These are phyloP conservation scores for Ustilago esculenta DNA, from an alignment of 1,284 basidiomycete genomes.

Conservation along the genomic window DNA sequence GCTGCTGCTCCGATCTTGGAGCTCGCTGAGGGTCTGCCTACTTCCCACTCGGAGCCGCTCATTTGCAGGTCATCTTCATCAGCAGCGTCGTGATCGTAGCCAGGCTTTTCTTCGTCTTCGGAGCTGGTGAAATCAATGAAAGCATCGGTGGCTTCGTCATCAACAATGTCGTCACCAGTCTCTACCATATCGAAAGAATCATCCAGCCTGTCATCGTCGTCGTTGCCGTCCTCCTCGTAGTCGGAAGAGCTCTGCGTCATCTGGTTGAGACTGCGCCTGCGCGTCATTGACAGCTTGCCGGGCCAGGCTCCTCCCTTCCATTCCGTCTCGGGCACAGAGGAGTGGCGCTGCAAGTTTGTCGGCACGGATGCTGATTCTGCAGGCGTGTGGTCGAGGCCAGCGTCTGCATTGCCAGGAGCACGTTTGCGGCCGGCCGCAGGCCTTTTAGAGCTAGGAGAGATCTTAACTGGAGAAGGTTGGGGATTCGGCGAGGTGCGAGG, in stretches of 20 bases:
- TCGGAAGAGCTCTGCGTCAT: constrained; percentile 33
- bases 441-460: constrained; percentile 2
- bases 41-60: constrained; percentile 47
- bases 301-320: constrained; percentile 37
- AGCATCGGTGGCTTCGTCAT: constrained; percentile 17
- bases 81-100: constrained; percentile 23
- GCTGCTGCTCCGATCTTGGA: background rate
- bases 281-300: constrained; percentile 27
- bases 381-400: background rate
- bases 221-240: constrained; percentile 42
- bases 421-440: constrained; percentile 1
- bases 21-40: background rate
- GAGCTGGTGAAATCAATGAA: constrained; percentile 20
- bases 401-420: background rate
- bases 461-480: constrained; percentile 5
- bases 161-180: constrained; percentile 6
- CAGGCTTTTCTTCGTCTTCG: constrained; percentile 20
- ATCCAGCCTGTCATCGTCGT: constrained; percentile 25
- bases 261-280: constrained; percentile 36
- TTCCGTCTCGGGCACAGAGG: constrained; percentile 43
- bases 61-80: constrained; percentile 45
- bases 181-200: constrained; percentile 25
- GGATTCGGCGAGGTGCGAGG: constrained; percentile 4
- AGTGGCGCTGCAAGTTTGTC: constrained; percentile 38
- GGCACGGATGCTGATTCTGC: constrained; percentile 1